phyloP scores from a whole-genome alignment of 805 yeast genomes.

The Saccharomycopsis guyanensis region DNA sequence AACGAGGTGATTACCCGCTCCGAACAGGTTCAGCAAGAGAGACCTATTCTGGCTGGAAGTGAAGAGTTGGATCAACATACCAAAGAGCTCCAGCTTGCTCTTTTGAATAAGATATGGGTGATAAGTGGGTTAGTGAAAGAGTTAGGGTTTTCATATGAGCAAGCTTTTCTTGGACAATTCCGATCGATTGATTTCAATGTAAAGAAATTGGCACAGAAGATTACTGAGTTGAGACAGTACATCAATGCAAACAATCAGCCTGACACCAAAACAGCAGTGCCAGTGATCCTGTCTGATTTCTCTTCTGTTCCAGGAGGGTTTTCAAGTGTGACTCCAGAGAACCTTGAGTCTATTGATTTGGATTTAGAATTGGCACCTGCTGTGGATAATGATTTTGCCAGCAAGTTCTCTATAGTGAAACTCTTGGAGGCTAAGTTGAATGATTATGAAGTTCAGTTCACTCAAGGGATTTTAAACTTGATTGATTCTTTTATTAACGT shows the following conservation, averaged over 20 bases:
- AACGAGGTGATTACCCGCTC: neutral
- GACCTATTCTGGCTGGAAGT: neutral
- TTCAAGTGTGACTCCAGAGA: conserved; percentile 5
- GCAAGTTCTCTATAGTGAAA: conserved; percentile 1
- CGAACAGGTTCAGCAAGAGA: neutral
- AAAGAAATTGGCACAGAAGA: conserved; percentile 10
- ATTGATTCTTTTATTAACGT: conserved; percentile 1
- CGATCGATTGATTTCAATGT: conserved; percentile 12
- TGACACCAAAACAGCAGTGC: neutral
- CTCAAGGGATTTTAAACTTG: neutral
- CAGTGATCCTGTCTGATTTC: neutral
- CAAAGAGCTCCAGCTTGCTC: conserved; percentile 5
- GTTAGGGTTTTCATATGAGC: conserved; percentile 10
- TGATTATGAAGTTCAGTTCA: neutral
- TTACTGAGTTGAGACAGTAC: conserved; percentile 5
- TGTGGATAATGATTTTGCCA: neutral
- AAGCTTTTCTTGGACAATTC: conserved; percentile 8
- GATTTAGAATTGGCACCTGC: neutral
- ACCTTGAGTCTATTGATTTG: neutral
- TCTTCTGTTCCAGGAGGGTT: conserved; percentile 7
- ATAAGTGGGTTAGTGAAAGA: conserved; percentile 15
- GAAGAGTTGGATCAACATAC: neutral
- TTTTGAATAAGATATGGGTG: conserved; percentile 19
- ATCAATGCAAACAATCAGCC: conserved; percentile 6
- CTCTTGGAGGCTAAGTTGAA: neutral